phyloP scores from a whole-genome alignment of 2,329 filamentous ascomycete genomes.

The Aspergillus hortae region DNA sequence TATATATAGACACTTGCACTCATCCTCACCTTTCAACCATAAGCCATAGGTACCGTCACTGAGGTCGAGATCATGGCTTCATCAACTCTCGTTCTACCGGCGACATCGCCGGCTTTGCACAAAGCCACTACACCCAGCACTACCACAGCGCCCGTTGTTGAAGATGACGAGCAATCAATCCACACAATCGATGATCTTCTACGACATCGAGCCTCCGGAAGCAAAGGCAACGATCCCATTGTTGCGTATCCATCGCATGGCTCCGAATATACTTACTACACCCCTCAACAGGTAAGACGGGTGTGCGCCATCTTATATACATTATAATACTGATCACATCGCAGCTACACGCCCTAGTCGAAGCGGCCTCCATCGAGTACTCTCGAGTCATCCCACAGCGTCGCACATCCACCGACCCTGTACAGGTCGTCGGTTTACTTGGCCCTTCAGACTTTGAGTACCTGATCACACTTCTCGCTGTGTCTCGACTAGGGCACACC shows the following conservation, averaged over 20 bases:
- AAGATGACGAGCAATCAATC: conserved; percentile 1
- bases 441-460: conserved; percentile 24
- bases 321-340: not conserved
- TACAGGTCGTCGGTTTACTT: conserved; percentile 21
- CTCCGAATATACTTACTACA: conserved; percentile 16
- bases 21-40: too few relatives aligned
- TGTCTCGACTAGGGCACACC: conserved; percentile 21
- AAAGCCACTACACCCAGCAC: too few relatives aligned
- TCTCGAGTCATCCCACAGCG: conserved; percentile 16
- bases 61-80: not conserved
- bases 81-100: not conserved
- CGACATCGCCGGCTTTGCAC: not conserved
- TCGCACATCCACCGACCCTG: conserved; percentile 15
- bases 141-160: not conserved
- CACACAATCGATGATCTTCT: conserved; percentile 14
- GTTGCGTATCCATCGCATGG: conserved; percentile 14
- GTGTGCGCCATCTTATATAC: not conserved
- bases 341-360: conserved; percentile 16
- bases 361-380: conserved; percentile 16
- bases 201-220: conserved; percentile 8
- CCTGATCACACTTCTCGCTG: conserved; percentile 18
- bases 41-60: too few relatives aligned
- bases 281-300: conserved; percentile 10
- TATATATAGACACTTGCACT: not conserved
- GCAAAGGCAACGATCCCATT: conserved; percentile 10